These are phyloP conservation scores for Stephanocyclus meneghinianus DNA, from an alignment of 352 stramenopile genomes.

Conservation along the genomic window DNA sequence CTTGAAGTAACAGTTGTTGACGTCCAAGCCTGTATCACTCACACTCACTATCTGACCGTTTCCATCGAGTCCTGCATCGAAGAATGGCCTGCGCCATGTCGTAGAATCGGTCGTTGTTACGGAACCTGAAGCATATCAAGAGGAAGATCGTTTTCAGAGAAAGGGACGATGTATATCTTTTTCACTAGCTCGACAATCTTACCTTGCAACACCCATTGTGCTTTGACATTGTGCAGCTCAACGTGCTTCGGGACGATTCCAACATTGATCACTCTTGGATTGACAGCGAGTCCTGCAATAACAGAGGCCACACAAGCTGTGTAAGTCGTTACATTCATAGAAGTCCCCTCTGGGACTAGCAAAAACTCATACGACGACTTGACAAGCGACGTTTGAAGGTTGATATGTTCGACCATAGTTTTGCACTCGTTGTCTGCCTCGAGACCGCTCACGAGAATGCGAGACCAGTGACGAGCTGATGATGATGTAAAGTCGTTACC, in stretches of 20 bases:
- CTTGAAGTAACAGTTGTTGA: conserved; percentile 34
- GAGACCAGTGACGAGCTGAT: conserved; percentile 13
- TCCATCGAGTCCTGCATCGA: conserved; percentile 25
- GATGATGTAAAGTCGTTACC: background rate
- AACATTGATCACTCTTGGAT: conserved; percentile 20
- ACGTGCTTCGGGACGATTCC: conserved; percentile 15
- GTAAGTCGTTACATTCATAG: conserved; percentile 3
- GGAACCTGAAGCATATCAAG: background rate
- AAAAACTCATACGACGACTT: conserved; percentile 26
- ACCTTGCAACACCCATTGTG: conserved; percentile 22
- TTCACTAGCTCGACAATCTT: background rate
- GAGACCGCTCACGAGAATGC: conserved; percentile 9
- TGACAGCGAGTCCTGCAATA: conserved; percentile 22
- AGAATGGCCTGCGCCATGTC: conserved; percentile 19
- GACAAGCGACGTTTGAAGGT: conserved; percentile 10
- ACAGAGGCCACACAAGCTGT: conserved; percentile 17
- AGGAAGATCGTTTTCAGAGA: too few species aligned
- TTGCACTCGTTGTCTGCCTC: conserved; percentile 12
- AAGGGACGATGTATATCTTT: too few species aligned
- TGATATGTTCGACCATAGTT: conserved; percentile 6
- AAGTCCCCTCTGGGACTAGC: background rate
- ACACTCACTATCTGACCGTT: conserved; percentile 33
- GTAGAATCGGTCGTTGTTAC: conserved; percentile 7
- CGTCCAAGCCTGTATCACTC: conserved; percentile 33
- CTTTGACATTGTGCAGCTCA: conserved; percentile 16